Evolutionary conservation across 208 protist species (phyloP).

Genomic region (Crithidia expoeki): DNA sequence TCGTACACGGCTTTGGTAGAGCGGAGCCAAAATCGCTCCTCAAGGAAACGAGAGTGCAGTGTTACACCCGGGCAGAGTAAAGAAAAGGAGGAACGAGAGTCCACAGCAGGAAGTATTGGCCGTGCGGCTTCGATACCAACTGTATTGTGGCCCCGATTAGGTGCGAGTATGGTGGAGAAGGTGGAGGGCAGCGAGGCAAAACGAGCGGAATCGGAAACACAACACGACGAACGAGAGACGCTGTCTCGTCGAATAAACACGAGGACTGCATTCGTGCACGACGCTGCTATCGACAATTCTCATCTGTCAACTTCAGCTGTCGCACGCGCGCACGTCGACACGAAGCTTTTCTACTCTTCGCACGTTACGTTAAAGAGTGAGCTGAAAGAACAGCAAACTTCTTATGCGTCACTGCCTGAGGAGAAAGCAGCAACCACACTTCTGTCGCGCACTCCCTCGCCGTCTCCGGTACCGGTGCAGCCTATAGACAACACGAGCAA

Average conservation of each 20-base stretch:
- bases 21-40: neutral
- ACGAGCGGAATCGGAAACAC: too few species aligned
- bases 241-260: too few species aligned
- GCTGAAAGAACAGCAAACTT: neutral
- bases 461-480: too few species aligned
- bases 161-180: neutral
- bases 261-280: too few species aligned
- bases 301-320: neutral
- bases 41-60: neutral
- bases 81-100: neutral
- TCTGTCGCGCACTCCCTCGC: neutral
- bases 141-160: slow-evolving; percentile 19
- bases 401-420: neutral
- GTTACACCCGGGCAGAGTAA: neutral
- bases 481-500: too few species aligned
- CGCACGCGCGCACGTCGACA: neutral
- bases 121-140: slow-evolving; percentile 20
- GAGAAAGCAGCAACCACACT: neutral
- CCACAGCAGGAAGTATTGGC: neutral
- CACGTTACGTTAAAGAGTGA: neutral
- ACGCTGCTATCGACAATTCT: neutral
- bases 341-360: slow-evolving; percentile 8
- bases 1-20: neutral
- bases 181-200: too few species aligned
- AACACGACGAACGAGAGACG: too few species aligned